Base-by-base conservation (phyloP, 2,329 filamentous ascomycete species). In the Triangularia verruculosa region DNA sequence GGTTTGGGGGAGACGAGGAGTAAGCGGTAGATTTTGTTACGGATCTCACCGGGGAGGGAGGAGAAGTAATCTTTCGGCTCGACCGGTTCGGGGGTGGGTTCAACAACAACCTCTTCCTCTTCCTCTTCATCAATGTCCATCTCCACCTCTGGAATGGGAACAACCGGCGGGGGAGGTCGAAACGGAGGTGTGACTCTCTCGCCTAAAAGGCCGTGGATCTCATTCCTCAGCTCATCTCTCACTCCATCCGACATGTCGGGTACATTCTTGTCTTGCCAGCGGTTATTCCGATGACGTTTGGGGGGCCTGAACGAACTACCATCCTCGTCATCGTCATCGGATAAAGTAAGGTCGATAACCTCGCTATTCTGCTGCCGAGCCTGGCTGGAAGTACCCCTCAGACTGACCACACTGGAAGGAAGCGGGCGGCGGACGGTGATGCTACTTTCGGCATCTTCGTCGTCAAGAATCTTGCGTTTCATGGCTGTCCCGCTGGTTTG, bases 11-110 rank as follows among this genome's bases (percentile, higher is more conserved):
- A 72, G 9, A 74, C 55, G 8, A 78, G 71, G 11, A 76, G 30
- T 34, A 73, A 60, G 4, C 73, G 66, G 17, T 75, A 71, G 6
- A 79, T 76, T 61, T 71, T 67, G 25, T 76, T 70, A 4, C 72
- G 72, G 25, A 78, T 62, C 68, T 78, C 76, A 1, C 66, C 9
- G 0, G 74, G 67, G 22, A 78, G 25, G 0, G 6, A 55, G 2
- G 62, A 28, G 27, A 68, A 64, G 9, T 57, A 43, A 27, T 17
- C 30, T 11, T 59, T 13, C n/a, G 25, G 34, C 13, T 39, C 4
- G 34, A 15, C 22, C 8, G 32, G 8, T 22, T 43, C 5, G 13
- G 55, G 28, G n/a, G 30, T 15, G 20, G 22, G 22, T 30, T 22
- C 57, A 25, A 25, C 13, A 5, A 39, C 39, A 11, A 30, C 8